Percentiles rank a stretch among this genome's conserved stretches.
Conservation (phyloP, 2,329 filamentous ascomycete species). For the Xylariaceae sp. region DNA sequence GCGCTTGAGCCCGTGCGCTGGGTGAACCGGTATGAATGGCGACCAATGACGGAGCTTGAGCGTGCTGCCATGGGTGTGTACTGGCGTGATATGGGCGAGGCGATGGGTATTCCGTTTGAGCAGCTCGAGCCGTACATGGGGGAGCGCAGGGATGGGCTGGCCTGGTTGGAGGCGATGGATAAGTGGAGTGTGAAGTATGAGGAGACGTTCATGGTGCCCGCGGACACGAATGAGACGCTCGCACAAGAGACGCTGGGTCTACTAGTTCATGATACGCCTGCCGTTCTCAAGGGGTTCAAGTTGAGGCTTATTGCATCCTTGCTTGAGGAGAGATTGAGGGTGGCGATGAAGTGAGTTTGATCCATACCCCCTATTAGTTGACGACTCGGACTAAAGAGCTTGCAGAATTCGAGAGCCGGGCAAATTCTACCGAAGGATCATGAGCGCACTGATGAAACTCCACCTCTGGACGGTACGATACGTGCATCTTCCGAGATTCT, state of each 20-base stretch:
- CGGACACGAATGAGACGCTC: constrained; percentile 25
- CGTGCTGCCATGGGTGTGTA: constrained; percentile 51
- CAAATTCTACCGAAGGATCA: constrained; percentile 28
- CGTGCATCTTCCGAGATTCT: constrained; percentile 43
- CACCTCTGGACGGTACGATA: constrained; percentile 46
- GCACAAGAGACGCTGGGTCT: constrained; percentile 46
- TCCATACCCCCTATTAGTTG: not conserved
- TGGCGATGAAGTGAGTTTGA: constrained; percentile 15
- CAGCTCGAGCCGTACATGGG: constrained; percentile 26
- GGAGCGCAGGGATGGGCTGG: constrained; percentile 31
- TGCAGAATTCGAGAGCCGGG: constrained; percentile 37
- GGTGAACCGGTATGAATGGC: constrained; percentile 53
- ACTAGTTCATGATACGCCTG: constrained; percentile 41
- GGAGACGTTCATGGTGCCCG: constrained; percentile 36
- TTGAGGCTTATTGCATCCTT: constrained; percentile 10
- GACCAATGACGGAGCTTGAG: constrained; percentile 49
- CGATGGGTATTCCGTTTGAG: constrained; percentile 46
- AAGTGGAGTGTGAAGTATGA: constrained; percentile 49
- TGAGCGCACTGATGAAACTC: constrained; percentile 36
- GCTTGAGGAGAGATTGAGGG: constrained; percentile 15
- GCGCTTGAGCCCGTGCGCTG: constrained; percentile 50
- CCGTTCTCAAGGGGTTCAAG: constrained; percentile 20
- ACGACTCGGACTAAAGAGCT: not conserved
- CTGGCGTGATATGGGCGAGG: constrained; percentile 53
- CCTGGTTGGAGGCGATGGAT: constrained; percentile 47